phyloP scores from a whole-genome alignment of 768 basidiomycete species.

The Termitomyces sp. region DNA sequence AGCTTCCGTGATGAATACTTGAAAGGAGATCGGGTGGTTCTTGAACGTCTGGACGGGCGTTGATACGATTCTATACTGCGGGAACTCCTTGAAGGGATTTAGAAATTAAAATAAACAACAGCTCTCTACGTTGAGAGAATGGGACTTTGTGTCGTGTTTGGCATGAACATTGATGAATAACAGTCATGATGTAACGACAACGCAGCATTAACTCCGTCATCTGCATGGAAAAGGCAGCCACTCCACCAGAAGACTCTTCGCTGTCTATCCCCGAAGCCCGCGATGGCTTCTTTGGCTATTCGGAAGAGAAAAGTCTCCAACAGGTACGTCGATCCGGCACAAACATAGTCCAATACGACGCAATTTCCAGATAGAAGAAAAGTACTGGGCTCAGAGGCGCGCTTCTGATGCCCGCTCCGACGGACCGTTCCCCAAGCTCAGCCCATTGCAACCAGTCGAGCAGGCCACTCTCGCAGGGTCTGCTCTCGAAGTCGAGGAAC shows the following conservation, averaged over 20 bases:
- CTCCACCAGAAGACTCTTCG: constrained; percentile 1
- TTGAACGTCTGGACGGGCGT: too few relatives aligned
- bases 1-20: too few relatives aligned
- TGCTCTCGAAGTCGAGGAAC: constrained; percentile 28
- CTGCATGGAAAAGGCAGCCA: too few relatives aligned
- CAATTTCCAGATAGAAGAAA: constrained; percentile 62
- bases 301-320: constrained; percentile 70
- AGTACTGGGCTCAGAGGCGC: constrained; percentile 61
- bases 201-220: too few relatives aligned
- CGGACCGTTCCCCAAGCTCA: constrained; percentile 30
- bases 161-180: too few relatives aligned
- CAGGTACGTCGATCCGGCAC: constrained; percentile 44
- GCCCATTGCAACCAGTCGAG: constrained; percentile 27
- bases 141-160: too few relatives aligned
- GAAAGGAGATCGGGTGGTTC: too few relatives aligned
- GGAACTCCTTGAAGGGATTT: too few relatives aligned
- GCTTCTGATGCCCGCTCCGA: constrained; percentile 50
- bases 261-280: constrained; percentile 43
- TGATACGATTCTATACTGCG: too few relatives aligned
- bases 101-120: too few relatives aligned
- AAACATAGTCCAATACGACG: neutral
- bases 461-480: constrained; percentile 11
- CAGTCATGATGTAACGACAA: too few relatives aligned
- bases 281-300: constrained; percentile 78
- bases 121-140: too few relatives aligned